These are phyloP conservation scores for Glarea lozoyensis DNA, from an alignment of 495 filamentous ascomycete species.

Conservation along the genomic window DNA sequence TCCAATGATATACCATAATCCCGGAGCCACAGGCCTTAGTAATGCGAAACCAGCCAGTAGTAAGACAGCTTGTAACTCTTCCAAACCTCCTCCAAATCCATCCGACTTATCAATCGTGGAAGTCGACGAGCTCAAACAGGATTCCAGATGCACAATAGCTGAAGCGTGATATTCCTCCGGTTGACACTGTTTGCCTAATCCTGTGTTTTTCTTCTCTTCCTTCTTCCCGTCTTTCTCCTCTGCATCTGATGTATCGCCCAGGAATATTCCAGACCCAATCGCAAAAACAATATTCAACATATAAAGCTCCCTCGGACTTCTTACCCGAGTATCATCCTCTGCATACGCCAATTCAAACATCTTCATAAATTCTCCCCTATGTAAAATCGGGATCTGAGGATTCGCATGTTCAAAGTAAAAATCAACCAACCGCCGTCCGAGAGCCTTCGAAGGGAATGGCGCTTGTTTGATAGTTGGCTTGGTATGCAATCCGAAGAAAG, in stretches of 20 bases:
- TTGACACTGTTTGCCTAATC: slow-evolving; percentile 53
- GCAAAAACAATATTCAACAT: slow-evolving; percentile 97
- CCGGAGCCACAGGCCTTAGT: slow-evolving; percentile 82
- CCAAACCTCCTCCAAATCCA: slow-evolving; percentile 68
- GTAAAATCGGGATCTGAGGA: slow-evolving; percentile 87
- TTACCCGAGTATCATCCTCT: slow-evolving; percentile 48
- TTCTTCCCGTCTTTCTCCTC: slow-evolving; percentile 26
- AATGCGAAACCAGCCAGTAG: slow-evolving; percentile 86
- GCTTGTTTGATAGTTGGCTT: slow-evolving; percentile 80
- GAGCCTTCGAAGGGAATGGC: slow-evolving; percentile 66
- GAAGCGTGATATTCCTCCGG: slow-evolving; percentile 95
- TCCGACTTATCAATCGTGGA: slow-evolving; percentile 42
- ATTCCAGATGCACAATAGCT: slow-evolving; percentile 83
- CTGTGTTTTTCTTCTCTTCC: slow-evolving; percentile 14
- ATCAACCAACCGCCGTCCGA: slow-evolving; percentile 62
- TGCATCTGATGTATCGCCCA: slow-evolving; percentile 49
- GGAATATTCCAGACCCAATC: slow-evolving; percentile 87
- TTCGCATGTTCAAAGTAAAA: slow-evolving; percentile 96
- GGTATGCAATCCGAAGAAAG: slow-evolving; percentile 89
- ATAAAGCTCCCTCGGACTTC: slow-evolving; percentile 78
- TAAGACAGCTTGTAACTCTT: slow-evolving; percentile 87
- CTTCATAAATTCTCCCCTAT: slow-evolving; percentile 76
- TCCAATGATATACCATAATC: slow-evolving; percentile 94
- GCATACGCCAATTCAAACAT: slow-evolving; percentile 74
- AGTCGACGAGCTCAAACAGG: slow-evolving; percentile 66